Evolutionary conservation across 345 rosid genomes (phyloP).

Genomic region (Gossypium sturtianum): DNA sequence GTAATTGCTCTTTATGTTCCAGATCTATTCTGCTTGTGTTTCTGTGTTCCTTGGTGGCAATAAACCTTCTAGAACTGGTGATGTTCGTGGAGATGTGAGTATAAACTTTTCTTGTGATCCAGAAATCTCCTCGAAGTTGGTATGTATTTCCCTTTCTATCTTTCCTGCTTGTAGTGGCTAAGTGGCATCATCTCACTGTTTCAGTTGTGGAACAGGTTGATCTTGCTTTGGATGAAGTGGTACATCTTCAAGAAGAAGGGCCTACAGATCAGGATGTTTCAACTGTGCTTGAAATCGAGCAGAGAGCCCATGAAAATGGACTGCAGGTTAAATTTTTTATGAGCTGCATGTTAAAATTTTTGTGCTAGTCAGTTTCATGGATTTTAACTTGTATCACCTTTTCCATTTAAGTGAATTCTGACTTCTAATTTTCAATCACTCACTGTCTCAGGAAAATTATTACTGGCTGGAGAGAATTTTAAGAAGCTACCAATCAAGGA

Average conservation of each 20-base stretch:
- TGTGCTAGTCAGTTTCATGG: neutral
- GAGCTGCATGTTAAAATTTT: neutral
- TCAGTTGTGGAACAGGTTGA: constrained; percentile 47
- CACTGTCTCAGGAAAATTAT: constrained; percentile 31
- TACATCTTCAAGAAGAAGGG: constrained; percentile 77
- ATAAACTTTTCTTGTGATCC: constrained; percentile 91
- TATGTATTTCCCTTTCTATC: constrained; percentile 11
- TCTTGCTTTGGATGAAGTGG: constrained; percentile 81
- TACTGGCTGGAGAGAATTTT: constrained; percentile 55
- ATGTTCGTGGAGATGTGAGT: constrained; percentile 80
- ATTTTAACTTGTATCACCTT: constrained; percentile 1
- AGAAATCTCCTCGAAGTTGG: constrained; percentile 76
- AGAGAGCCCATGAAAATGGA: constrained; percentile 92
- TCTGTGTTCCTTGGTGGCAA: constrained; percentile 88
- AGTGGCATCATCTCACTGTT: neutral
- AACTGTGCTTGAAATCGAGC: constrained; percentile 83
- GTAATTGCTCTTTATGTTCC: constrained; percentile 16
- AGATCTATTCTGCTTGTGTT: constrained; percentile 89
- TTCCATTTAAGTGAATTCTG: neutral
- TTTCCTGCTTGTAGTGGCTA: neutral
- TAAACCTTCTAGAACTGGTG: constrained; percentile 81
- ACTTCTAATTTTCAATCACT: neutral
- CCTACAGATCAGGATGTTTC: constrained; percentile 68
- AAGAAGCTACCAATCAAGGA: constrained; percentile 74
- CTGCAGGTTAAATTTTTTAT: constrained; percentile 47